phyloP scores from a whole-genome alignment of 345 rosid genomes.

The Euphorbia pulcherrima region DNA sequence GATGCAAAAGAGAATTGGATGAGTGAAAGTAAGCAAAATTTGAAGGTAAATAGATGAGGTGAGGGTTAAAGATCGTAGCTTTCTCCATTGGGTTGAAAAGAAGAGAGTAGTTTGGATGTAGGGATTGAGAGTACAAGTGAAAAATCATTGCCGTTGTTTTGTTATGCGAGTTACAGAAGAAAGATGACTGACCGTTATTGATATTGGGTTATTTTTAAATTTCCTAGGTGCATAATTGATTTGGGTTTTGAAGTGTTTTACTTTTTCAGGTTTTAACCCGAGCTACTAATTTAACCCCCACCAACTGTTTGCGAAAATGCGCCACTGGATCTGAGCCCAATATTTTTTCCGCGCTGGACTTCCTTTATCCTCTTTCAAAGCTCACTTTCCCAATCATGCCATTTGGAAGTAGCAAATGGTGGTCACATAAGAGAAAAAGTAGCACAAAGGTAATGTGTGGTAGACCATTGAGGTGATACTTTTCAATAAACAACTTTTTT shows the following conservation, averaged over 20 bases:
- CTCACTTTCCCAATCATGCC: neutral
- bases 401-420: neutral
- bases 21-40: constrained; percentile 15
- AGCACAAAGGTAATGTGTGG: neutral
- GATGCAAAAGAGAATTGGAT: constrained; percentile 6
- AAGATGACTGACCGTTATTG: constrained; percentile 15
- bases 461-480: neutral
- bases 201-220: neutral
- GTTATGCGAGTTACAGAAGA: neutral
- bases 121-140: constrained; percentile 13
- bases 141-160: constrained; percentile 20
- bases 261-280: no score
- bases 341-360: neutral
- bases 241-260: neutral
- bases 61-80: constrained; percentile 1
- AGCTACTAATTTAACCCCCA: neutral
- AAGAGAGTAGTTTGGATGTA: neutral
- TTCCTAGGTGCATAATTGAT: neutral
- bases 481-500: neutral
- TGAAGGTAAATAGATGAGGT: neutral
- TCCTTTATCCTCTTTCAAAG: neutral
- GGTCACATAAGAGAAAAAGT: neutral
- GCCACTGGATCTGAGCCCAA: neutral
- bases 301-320: constrained; percentile 6
- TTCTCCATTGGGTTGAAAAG: constrained; percentile 15